Evolutionary conservation across 345 rosid genomes (phyloP).

Genomic region (Sonneratia caseolaris): DNA sequence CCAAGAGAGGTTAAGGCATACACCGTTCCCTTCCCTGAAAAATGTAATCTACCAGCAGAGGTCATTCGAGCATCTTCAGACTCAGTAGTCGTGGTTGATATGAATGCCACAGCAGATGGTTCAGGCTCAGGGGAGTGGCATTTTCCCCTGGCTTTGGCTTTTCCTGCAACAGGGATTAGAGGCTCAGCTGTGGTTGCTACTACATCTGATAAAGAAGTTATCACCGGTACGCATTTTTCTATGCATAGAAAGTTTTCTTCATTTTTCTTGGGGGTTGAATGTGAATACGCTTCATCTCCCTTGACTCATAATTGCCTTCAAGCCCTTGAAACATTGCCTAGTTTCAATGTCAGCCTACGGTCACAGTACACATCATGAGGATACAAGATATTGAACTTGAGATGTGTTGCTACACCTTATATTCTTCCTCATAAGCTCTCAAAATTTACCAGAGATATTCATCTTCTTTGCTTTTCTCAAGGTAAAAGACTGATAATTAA

Average conservation of each 20-base stretch:
- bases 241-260: neutral
- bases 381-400: neutral
- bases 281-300: neutral
- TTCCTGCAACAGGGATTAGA: slow-evolving; percentile 75
- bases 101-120: slow-evolving; percentile 69
- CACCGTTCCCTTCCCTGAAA: slow-evolving; percentile 62
- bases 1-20: slow-evolving; percentile 79
- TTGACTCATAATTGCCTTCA: neutral
- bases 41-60: slow-evolving; percentile 94
- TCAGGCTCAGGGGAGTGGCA: slow-evolving; percentile 60
- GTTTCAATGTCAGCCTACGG: neutral
- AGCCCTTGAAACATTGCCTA: neutral
- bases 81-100: slow-evolving; percentile 61
- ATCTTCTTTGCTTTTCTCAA: neutral
- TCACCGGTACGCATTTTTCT: slow-evolving; percentile 50
- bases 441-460: neutral
- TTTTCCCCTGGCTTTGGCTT: slow-evolving; percentile 87
- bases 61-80: slow-evolving; percentile 85
- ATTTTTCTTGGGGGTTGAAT: neutral
- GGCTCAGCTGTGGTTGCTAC: slow-evolving; percentile 70
- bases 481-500: neutral
- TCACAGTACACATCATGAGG: neutral
- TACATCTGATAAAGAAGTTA: slow-evolving; percentile 66
- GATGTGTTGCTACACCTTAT: neutral
- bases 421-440: neutral